phyloP scores from a whole-genome alignment of 148 eudicot genomes.

The Gaultheria prostrata region DNA sequence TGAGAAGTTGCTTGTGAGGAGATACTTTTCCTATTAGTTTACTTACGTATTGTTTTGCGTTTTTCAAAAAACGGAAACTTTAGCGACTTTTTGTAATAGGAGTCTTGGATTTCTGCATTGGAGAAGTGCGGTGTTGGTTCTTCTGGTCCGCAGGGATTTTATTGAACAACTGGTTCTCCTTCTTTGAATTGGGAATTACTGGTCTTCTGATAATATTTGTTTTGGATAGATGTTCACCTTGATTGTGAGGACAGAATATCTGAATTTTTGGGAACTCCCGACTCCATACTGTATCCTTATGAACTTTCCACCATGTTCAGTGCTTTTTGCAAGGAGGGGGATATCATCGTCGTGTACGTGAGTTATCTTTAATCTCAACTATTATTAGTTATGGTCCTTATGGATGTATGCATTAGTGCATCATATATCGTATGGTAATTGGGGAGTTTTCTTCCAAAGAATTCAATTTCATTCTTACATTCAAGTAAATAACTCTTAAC shows the following conservation, averaged over 20 bases:
- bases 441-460: not conserved
- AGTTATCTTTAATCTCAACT: slow-evolving; percentile 37
- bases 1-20: slow-evolving; percentile 70
- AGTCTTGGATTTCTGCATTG: slow-evolving; percentile 75
- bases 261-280: slow-evolving; percentile 84
- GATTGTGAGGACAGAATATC: slow-evolving; percentile 96
- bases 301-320: slow-evolving; percentile 97
- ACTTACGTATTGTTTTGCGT: not conserved
- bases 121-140: slow-evolving; percentile 99
- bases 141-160: slow-evolving; percentile 98
- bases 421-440: not conserved
- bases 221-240: slow-evolving; percentile 80
- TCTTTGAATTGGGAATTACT: not conserved
- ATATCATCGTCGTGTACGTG: slow-evolving; percentile 82
- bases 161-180: slow-evolving; percentile 80
- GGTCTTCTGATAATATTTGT: not conserved
- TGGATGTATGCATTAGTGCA: not conserved
- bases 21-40: not conserved
- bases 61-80: not conserved
- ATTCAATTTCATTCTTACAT: not conserved
- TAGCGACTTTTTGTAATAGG: slow-evolving; percentile 40
- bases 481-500: not conserved
- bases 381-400: not conserved
- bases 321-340: slow-evolving; percentile 94
- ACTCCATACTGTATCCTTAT: slow-evolving; percentile 89